These are phyloP conservation scores for Macrolepiota dolichaula DNA, from an alignment of 768 basidiomycete species.

Conservation along the genomic window DNA sequence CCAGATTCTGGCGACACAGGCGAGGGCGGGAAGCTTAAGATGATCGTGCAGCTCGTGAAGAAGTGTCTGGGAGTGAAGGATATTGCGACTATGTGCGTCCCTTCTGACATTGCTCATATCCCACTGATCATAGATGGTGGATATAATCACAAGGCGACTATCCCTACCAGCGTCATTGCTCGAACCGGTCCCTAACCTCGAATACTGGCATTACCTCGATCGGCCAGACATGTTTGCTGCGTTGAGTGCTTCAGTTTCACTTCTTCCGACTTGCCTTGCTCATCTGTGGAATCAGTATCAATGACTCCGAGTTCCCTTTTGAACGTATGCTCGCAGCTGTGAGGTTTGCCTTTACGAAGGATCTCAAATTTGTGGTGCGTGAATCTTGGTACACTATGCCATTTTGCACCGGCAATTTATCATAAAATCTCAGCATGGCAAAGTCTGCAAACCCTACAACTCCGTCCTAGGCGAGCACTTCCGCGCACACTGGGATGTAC, in stretches of 20 bases:
- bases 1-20: slow-evolving; percentile 68
- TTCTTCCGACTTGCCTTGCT: slow-evolving; percentile 3
- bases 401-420: not conserved
- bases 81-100: slow-evolving; percentile 83
- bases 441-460: slow-evolving; percentile 92
- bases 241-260: slow-evolving; percentile 44
- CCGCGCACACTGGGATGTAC: slow-evolving; percentile 81
- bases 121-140: not conserved
- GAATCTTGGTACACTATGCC: slow-evolving; percentile 1
- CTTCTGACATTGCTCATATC: not conserved
- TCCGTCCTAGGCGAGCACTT: slow-evolving; percentile 88
- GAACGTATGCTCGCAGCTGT: slow-evolving; percentile 93
- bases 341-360: slow-evolving; percentile 87
- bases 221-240: slow-evolving; percentile 88
- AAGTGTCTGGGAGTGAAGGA: slow-evolving; percentile 93
- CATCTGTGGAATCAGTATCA: slow-evolving; percentile 55
- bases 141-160: slow-evolving; percentile 58
- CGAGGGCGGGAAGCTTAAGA: slow-evolving; percentile 91
- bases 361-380: slow-evolving; percentile 87
- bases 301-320: slow-evolving; percentile 89
- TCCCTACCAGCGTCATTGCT: slow-evolving; percentile 91
- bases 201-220: slow-evolving; percentile 95
- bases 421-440: slow-evolving; percentile 61
- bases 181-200: slow-evolving; percentile 93
- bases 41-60: slow-evolving; percentile 89